These are phyloP conservation scores for Ophiostoma triangulosporum DNA, from an alignment of 2,329 filamentous ascomycete genomes.

Conservation along the genomic window DNA sequence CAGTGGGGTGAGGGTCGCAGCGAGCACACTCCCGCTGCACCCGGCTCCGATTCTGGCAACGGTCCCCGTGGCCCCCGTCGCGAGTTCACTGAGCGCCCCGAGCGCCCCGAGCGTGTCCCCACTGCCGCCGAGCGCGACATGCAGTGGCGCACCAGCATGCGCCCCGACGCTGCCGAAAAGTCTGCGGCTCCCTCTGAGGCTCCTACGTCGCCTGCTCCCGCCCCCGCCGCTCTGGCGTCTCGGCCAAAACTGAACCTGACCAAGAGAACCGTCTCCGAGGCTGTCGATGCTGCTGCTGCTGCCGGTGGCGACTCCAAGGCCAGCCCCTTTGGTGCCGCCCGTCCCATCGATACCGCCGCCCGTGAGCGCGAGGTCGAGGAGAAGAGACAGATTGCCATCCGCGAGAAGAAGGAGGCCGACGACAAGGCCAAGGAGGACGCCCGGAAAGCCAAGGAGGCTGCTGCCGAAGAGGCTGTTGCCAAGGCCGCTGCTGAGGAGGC, in stretches of 20 bases:
- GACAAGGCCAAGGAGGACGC: conserved; percentile 72
- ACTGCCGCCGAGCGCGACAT: conserved; percentile 88
- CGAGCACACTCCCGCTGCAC: conserved; percentile 3
- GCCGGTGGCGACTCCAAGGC: conserved; percentile 59
- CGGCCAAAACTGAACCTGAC: conserved; percentile 77
- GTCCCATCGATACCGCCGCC: conserved; percentile 84
- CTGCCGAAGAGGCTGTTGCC: conserved; percentile 18
- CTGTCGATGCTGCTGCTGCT: conserved; percentile 33
- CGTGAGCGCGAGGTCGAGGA: conserved; percentile 85
- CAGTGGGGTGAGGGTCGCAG: conserved; percentile 58
- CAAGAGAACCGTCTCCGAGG: conserved; percentile 83
- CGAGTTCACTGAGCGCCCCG: conserved; percentile 52
- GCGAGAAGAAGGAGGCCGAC: conserved; percentile 76
- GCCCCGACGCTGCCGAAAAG: conserved; percentile 55
- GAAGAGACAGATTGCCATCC: conserved; percentile 59
- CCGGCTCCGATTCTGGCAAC: conserved; percentile 26
- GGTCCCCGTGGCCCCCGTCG: conserved; percentile 68
- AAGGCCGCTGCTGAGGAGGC: conserved; percentile 17
- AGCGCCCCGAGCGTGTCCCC: conserved; percentile 47
- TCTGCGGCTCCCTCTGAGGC: conserved; percentile 56
- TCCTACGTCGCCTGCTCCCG: conserved; percentile 53
- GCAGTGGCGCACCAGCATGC: conserved; percentile 87
- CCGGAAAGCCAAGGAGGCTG: conserved; percentile 41
- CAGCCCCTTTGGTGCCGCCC: conserved; percentile 85
- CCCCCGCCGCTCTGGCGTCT: conserved; percentile 33